phyloP scores from a whole-genome alignment of 495 filamentous ascomycete genomes.

The Neurospora sp. region DNA sequence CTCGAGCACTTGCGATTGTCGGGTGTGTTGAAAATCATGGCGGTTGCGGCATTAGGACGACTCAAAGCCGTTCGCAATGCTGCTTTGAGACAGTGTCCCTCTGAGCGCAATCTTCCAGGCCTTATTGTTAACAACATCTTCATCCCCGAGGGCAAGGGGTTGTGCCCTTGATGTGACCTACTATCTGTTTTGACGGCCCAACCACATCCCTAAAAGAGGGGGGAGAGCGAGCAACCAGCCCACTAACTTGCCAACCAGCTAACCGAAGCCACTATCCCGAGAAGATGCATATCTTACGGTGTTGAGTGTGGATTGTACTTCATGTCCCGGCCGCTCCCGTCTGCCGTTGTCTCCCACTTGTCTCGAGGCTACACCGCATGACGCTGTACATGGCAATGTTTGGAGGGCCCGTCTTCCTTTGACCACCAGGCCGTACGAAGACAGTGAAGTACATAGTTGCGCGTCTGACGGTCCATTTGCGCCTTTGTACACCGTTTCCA shows the following conservation, averaged over 20 bases:
- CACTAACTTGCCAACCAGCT: background rate
- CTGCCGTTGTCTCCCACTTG: background rate
- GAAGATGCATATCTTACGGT: background rate
- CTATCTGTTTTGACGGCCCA: background rate
- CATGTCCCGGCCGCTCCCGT: background rate
- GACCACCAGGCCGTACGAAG: background rate
- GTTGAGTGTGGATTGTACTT: background rate
- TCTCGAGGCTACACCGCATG: background rate
- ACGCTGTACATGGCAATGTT: background rate
- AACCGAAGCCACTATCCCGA: background rate
- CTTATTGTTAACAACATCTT: background rate
- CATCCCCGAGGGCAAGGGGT: background rate
- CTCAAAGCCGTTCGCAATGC: background rate
- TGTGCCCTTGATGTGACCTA: background rate
- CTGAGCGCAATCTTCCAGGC: background rate
- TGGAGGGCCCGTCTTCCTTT: background rate
- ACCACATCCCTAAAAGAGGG: background rate
- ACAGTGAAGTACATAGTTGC: background rate
- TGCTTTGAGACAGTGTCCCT: background rate
- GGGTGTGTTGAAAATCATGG: background rate
- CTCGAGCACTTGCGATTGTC: background rate
- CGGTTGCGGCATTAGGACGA: background rate
- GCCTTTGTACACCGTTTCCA: background rate
- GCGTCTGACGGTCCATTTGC: background rate
- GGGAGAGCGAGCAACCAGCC: background rate